Base-by-base conservation (phyloP, 2,329 filamentous ascomycete species). In the Macrophomina tecta region DNA sequence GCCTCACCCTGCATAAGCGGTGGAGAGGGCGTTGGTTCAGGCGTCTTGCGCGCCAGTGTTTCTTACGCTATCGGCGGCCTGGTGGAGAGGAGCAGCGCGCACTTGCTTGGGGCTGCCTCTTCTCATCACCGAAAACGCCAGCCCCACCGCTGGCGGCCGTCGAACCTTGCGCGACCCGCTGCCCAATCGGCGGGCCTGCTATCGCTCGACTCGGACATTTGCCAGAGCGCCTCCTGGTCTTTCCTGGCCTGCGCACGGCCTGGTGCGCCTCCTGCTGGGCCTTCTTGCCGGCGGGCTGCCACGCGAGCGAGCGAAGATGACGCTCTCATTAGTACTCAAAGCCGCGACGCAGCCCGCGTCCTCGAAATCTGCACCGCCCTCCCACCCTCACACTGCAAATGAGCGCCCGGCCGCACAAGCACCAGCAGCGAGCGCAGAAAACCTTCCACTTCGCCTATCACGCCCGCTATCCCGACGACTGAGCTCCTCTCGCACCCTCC, bases 401-500 rank as follows among this genome's bases (percentile, higher is more conserved):
- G 61, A 52, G 48, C 61, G 49, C 34, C 61, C 61, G 61, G 46
- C 61, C 48, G 46, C 61, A 52, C 48, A 52, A 53, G 46, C 61
- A 63, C 48, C 62, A 53, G 62, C 49, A 55, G 38, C 62, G 48
- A 64, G 62, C 52, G 40, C 49, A 55, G 63, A 65, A 46, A 56
- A 65, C 63, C 49, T 65, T 55, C 52, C 63, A 65, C 63, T 65
- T 55, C 63, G 63, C 63, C 23, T 65, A 67, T 66, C 69, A 62
- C 69, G 69, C 51, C 70, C 69, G 65, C 62, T 71, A 48, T 70
- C 69, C 32, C 67, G 74, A 60, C 73, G 63, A 65, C 63, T 65
- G 73, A 46, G 71, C 72, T 8, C 72, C 73, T 61, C 36, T 75
- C 45, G 73, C 71, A 42, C 70, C 34, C 34, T 23, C 18, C 64